Conservation (phyloP, 371 early-diverging fungal species). For the Apophysomyces ossiformis region DNA sequence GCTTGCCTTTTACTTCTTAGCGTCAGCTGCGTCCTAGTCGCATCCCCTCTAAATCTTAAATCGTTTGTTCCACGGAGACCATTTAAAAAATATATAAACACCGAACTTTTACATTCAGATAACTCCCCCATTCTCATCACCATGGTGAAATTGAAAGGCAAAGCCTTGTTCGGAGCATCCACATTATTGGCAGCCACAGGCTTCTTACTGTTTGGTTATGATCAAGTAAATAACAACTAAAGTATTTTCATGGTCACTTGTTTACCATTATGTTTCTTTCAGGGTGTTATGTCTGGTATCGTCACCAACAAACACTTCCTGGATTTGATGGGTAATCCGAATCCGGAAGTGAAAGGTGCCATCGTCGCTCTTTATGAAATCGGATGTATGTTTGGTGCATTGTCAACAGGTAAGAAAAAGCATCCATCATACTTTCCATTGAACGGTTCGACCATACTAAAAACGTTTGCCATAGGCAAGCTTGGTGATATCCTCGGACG, state of each 20-base stretch:
- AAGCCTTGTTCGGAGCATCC: conserved; percentile 34
- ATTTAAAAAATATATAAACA: conserved; percentile 5
- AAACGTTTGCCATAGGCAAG: neutral
- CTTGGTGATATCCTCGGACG: conserved; percentile 38
- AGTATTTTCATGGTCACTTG: too few species aligned
- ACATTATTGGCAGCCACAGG: conserved; percentile 39
- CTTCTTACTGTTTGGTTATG: conserved; percentile 47
- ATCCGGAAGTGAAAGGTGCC: conserved; percentile 27
- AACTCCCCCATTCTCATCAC: neutral
- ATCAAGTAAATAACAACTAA: conserved; percentile 27
- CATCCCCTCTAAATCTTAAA: conserved; percentile 5
- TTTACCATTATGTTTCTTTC: neutral
- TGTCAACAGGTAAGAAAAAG: conserved; percentile 15
- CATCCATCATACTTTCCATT: too few species aligned
- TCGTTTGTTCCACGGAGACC: conserved; percentile 8
- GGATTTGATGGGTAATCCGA: conserved; percentile 26
- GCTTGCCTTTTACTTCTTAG: conserved; percentile 7
- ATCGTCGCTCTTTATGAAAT: conserved; percentile 35
- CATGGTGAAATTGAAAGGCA: conserved; percentile 31
- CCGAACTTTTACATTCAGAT: conserved; percentile 4
- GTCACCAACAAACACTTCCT: conserved; percentile 32
- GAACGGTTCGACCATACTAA: too few species aligned
- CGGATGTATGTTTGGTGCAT: conserved; percentile 38
- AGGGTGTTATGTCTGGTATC: conserved; percentile 47
- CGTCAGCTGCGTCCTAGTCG: neutral